These are phyloP conservation scores for Diaporthe helianthi DNA, from an alignment of 2,329 filamentous ascomycete genomes.

Conservation along the genomic window DNA sequence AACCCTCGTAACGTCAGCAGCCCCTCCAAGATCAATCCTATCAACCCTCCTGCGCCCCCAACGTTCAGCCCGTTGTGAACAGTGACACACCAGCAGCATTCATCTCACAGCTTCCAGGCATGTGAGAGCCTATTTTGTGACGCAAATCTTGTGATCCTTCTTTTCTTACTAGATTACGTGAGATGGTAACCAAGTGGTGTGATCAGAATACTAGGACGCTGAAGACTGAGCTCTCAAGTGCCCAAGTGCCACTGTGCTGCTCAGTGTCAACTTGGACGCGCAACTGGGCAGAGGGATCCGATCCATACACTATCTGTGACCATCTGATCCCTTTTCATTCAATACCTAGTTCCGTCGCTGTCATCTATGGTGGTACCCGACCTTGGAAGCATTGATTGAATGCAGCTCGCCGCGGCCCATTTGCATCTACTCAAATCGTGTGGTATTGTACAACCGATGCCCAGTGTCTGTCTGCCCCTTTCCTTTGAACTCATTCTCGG, in stretches of 20 bases:
- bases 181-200: neutral
- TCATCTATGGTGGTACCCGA: no score
- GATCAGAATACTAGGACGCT: neutral
- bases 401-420: no score
- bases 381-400: no score
- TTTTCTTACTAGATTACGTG: neutral
- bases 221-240: neutral
- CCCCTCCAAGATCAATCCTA: neutral
- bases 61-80: no score
- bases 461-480: slow-evolving; percentile 62
- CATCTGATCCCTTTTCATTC: neutral
- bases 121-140: neutral
- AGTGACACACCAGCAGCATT: no score
- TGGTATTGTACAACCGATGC: slow-evolving; percentile 66
- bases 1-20: slow-evolving; percentile 9
- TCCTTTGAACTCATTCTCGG: slow-evolving; percentile 63
- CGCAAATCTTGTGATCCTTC: neutral
- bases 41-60: neutral
- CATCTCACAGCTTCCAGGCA: neutral
- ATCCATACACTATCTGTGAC: neutral
- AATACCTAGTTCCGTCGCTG: no score
- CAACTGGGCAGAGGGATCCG: no score
- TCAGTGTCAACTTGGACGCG: no score
- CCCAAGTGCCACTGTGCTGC: no score
- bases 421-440: slow-evolving; percentile 46